phyloP scores from a whole-genome alignment of 2,329 filamentous ascomycete species.

The Ophiocordyceps australis region DNA sequence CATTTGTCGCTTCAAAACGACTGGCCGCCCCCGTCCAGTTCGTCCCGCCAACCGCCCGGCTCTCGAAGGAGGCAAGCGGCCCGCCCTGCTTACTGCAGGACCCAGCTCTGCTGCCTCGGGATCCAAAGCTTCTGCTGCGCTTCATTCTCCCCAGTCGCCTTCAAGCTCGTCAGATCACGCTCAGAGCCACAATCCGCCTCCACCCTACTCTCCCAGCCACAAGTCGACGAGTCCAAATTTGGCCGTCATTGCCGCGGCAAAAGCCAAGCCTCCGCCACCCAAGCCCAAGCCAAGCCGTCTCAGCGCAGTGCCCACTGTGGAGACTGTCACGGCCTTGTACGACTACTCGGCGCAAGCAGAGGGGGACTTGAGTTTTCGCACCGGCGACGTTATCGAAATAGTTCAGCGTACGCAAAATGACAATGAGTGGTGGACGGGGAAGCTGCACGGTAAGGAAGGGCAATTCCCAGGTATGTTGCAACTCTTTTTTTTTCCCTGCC shows the following conservation, averaged over 20 bases:
- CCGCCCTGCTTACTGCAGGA: conserved; percentile 32
- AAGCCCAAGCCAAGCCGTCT: conserved; percentile 66
- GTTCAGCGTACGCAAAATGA: conserved; percentile 66
- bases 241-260: conserved; percentile 30
- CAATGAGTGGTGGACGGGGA: conserved; percentile 96
- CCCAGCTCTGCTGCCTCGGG: conserved; percentile 5
- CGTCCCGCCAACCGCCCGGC: conserved; percentile 40
- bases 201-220: conserved; percentile 44
- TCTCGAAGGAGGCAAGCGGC: conserved; percentile 27
- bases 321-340: conserved; percentile 81
- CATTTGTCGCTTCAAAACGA: conserved; percentile 85
- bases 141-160: conserved; percentile 13
- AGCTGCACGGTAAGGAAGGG: conserved; percentile 59
- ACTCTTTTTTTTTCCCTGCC: too few relatives aligned
- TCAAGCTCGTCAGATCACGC: too few relatives aligned
- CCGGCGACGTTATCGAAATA: conserved; percentile 84
- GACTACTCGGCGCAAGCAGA: conserved; percentile 94
- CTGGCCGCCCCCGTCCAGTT: conserved; percentile 45
- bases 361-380: conserved; percentile 77
- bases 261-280: conserved; percentile 53
- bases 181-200: conserved; percentile 41
- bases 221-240: conserved; percentile 15
- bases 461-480: conserved; percentile 99
- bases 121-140: conserved; percentile 16
- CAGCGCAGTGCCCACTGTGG: conserved; percentile 42